Evolutionary conservation across 192 early-diverging fungal species (phyloP), one percentile per base, ranked within the genome.

Genomic region (Mycoemilia scoparia): DNA sequence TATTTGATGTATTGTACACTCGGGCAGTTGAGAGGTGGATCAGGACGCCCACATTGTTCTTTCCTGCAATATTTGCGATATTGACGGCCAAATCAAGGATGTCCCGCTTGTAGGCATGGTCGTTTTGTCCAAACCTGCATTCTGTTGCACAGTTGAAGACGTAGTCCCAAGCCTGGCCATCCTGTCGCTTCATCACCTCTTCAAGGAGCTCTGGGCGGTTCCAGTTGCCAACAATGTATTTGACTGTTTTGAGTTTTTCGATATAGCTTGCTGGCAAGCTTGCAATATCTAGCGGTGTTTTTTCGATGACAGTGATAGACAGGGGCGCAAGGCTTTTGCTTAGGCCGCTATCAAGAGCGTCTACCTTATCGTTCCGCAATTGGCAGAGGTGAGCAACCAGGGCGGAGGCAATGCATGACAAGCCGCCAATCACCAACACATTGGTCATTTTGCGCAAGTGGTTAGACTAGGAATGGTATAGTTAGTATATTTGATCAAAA

Each of bases 111-210:
- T 46, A 60, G 46, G 84, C 86, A 38, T 74, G 74, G 10, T 77
- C 65, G 0, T 76, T 54, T 48, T 85, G 87, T 0, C 82, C 83
- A 60, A 89, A 96, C 46, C 91, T 92, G 33, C 76, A 83, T 52
- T 96, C 91, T 12, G 76, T 75, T n/a, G 87, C 91, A 46, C 84
- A 69, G 58, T 96, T 89, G 61, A 95, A 73, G 8, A 96, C 91
- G 47, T 79, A 86, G 60, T 96, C 91, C 60, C 77, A 96, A 21
- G 60, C 44, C 2, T 47, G 48, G 3, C 69, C 74, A 42, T 84
- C 76, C 18, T 70, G 64, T 21, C 65, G 57, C 9, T 64, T 64
- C 54, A 84, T 91, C 16, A 69, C 73, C 39, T 73, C 71, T 41
- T 74, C 74, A 12, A 79, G 37, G 21, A 61, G 55, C 16, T 29